These are phyloP conservation scores for Fagus sylvatica DNA, from an alignment of 306 rosid species.

Conservation along the genomic window DNA sequence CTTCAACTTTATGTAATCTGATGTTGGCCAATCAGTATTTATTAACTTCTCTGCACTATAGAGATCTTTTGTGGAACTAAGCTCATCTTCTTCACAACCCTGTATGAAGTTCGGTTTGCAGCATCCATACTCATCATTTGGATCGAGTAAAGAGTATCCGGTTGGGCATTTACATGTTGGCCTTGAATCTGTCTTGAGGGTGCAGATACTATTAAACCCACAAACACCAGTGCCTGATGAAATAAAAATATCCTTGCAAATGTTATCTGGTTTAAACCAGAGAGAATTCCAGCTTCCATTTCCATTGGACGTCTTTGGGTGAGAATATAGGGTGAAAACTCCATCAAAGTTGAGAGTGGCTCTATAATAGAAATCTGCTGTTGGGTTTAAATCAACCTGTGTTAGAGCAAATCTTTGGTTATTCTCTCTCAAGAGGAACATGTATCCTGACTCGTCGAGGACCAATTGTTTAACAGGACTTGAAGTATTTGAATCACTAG, in stretches of 20 bases:
- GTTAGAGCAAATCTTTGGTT: background rate
- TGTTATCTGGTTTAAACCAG: constrained; percentile 11
- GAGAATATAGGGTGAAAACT: constrained; percentile 22
- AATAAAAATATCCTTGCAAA: background rate
- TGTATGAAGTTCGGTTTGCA: constrained; percentile 30
- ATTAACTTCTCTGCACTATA: constrained; percentile 16
- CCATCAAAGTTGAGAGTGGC: constrained; percentile 46
- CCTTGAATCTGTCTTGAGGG: constrained; percentile 21
- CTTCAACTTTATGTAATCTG: constrained; percentile 15
- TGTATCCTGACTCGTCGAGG: constrained; percentile 23
- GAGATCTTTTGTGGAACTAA: background rate
- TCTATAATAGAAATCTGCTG: constrained; percentile 15
- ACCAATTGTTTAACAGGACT: constrained; percentile 22
- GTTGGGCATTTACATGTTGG: constrained; percentile 31
- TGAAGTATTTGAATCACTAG: background rate
- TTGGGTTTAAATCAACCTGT: background rate
- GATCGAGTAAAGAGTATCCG: constrained; percentile 29
- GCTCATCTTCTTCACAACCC: constrained; percentile 30
- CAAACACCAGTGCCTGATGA: constrained; percentile 31
- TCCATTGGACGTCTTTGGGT: constrained; percentile 12
- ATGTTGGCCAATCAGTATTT: constrained; percentile 36
- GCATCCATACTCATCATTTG: constrained; percentile 18
- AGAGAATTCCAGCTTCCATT: constrained; percentile 8
- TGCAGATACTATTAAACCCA: constrained; percentile 39
- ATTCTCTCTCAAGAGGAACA: constrained; percentile 23